phyloP scores from a whole-genome alignment of 148 eudicot species.

The Agrostemma githago region DNA sequence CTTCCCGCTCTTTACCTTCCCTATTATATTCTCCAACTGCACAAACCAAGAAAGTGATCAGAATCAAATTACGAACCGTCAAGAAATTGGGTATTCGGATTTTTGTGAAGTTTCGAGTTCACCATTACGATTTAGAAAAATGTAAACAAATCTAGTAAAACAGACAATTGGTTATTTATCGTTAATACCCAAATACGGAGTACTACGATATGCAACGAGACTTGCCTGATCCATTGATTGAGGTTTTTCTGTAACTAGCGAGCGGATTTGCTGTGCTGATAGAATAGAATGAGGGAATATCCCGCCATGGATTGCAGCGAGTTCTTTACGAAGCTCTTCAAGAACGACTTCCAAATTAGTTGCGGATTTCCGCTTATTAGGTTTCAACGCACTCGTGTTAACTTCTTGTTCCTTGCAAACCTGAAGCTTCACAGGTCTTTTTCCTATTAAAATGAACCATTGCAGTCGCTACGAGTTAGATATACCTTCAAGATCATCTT shows the following conservation, averaged over 20 bases:
- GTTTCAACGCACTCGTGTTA: constrained; percentile 34
- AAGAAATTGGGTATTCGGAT: background rate
- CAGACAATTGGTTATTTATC: too few relatives aligned
- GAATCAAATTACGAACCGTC: background rate
- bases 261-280: constrained; percentile 76
- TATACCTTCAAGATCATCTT: background rate
- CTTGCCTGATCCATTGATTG: constrained; percentile 65
- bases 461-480: constrained; percentile 3
- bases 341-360: constrained; percentile 61
- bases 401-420: constrained; percentile 37
- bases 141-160: too few relatives aligned
- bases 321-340: constrained; percentile 79
- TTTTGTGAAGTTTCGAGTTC: background rate
- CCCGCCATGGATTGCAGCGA: constrained; percentile 68
- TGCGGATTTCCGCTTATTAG: constrained; percentile 46
- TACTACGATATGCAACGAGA: too few relatives aligned
- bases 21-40: constrained; percentile 88
- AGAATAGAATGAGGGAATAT: constrained; percentile 91
- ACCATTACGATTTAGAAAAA: too few relatives aligned
- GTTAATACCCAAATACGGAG: too few relatives aligned
- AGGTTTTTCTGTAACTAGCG: constrained; percentile 56
- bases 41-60: constrained; percentile 16
- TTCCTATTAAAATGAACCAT: constrained; percentile 42
- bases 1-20: constrained; percentile 73
- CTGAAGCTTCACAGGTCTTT: constrained; percentile 63